Evolutionary conservation across 2,329 filamentous ascomycete species (phyloP).

Genomic region (Monilinia fructicola): DNA sequence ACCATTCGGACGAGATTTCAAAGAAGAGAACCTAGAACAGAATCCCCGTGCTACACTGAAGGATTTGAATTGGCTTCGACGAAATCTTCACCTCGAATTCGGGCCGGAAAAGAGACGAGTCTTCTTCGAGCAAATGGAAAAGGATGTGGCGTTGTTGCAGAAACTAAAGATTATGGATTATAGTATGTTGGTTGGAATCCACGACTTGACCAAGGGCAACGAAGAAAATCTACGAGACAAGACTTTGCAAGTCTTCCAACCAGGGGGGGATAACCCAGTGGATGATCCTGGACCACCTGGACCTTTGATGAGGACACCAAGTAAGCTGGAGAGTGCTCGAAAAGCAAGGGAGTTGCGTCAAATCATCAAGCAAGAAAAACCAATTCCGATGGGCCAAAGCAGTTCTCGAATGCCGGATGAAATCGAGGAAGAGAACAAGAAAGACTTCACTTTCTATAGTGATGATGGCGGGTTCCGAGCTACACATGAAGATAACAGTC

Average conservation of each 20-base stretch:
- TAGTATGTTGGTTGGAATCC: constrained; percentile 89
- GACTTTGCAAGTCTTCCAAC: constrained; percentile 91
- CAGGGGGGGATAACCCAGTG: constrained; percentile 65
- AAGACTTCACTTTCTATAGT: constrained; percentile 80
- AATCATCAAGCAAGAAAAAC: constrained; percentile 89
- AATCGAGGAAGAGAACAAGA: constrained; percentile 70
- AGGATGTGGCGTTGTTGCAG: constrained; percentile 84
- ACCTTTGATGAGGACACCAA: constrained; percentile 82
- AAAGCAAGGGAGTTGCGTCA: constrained; percentile 89
- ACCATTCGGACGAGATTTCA: constrained; percentile 93
- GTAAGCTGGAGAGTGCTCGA: constrained; percentile 85
- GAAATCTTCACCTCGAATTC: constrained; percentile 81
- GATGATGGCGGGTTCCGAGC: constrained; percentile 93
- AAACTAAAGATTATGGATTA: constrained; percentile 98
- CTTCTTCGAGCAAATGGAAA: constrained; percentile 85
- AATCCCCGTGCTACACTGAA: constrained; percentile 94
- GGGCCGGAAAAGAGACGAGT: constrained; percentile 83
- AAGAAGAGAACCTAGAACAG: constrained; percentile 79
- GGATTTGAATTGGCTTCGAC: constrained; percentile 92
- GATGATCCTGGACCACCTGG: constrained; percentile 53
- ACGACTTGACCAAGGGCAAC: constrained; percentile 86
- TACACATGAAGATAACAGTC: constrained; percentile 82
- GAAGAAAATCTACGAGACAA: constrained; percentile 90
- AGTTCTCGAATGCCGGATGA: constrained; percentile 87
- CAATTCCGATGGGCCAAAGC: constrained; percentile 85